phyloP scores from a whole-genome alignment of 495 filamentous ascomycete species.

The Talaromyces wortmannii region DNA sequence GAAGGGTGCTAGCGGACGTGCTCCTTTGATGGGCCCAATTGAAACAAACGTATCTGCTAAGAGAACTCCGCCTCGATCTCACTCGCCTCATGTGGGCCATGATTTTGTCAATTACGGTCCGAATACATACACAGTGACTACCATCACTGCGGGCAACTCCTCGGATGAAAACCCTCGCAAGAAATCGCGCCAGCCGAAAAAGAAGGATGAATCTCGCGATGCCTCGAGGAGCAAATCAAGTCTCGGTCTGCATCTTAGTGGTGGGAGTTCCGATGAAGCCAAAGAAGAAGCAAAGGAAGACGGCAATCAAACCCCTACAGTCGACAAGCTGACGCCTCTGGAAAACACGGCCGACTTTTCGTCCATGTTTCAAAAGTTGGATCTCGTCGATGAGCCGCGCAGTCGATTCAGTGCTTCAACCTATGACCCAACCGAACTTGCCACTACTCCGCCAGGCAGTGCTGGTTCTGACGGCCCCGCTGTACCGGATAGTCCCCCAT shows the following conservation, averaged over 20 bases:
- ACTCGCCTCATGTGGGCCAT: background rate
- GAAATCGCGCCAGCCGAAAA: constrained; percentile 1
- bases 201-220: background rate
- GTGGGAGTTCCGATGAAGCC: background rate
- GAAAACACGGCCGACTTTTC: background rate
- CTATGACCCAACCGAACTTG: constrained; percentile 49
- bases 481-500: constrained; percentile 17
- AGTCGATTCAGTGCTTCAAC: constrained; percentile 74
- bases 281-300: background rate
- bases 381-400: constrained; percentile 36
- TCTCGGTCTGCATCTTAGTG: no score
- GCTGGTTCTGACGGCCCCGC: constrained; percentile 26
- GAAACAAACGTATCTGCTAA: constrained; percentile 3
- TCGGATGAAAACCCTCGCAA: background rate
- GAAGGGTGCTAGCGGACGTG: constrained; percentile 44
- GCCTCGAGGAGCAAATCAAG: background rate
- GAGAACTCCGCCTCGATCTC: background rate
- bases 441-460: constrained; percentile 37
- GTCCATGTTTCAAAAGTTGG: constrained; percentile 11
- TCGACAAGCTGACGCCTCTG: background rate
- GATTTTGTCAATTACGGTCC: background rate
- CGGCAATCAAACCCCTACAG: background rate
- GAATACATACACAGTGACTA: constrained; percentile 20
- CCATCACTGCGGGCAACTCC: constrained; percentile 26
- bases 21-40: constrained; percentile 29